Evolutionary conservation across 805 yeast species (phyloP), one percentile per base, ranked within the genome.

Genomic region (Brettanomyces custersianus): DNA sequence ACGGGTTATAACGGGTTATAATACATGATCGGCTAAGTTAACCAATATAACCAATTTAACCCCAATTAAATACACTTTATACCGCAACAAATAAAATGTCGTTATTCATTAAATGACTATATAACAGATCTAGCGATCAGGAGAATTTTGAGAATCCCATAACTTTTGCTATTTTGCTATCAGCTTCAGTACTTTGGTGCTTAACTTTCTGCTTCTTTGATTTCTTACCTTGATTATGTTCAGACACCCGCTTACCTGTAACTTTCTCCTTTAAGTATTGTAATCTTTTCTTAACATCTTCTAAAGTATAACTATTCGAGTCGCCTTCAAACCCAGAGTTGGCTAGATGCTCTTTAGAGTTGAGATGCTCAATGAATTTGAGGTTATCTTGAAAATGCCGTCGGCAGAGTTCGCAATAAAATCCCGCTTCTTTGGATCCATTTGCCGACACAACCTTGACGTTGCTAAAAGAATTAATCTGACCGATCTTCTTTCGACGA

Each of bases 311-410:
- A 6, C 20, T n/a, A 5, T 20, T 15, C 10, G 23, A 18, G 26
- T 10, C 18, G 11, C 25, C 32, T 8, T 10, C 17, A 26, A 27
- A 20, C 17, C 57, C 69, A 38, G 68, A 65, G 39, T 63, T 66
- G 4, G 59, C 52, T 27, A 68, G 49, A 57, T 82, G 97, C 41
- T 70, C 78, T 24, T 76, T 77, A 25, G 86, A 75, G 50, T 84
- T 86, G 50, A 85, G 62, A 60, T 92, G 97, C 51, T 88, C 94
- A 4, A 85, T 67, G 52, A 77, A 76, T 42, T 86, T 81, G 45
- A 86, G 60, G 38, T 82, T 80, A 53, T 92, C 96, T 50, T 86
- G 77, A 59, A 74, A 90, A 2, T 90, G 79, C 39, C 84, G 55
- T 43, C 80, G 74, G 57, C 98, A 92, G 2, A 73, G 55, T 9